Evolutionary conservation across 2,329 filamentous ascomycete species (phyloP).

Genomic region (Fulvia fulva): DNA sequence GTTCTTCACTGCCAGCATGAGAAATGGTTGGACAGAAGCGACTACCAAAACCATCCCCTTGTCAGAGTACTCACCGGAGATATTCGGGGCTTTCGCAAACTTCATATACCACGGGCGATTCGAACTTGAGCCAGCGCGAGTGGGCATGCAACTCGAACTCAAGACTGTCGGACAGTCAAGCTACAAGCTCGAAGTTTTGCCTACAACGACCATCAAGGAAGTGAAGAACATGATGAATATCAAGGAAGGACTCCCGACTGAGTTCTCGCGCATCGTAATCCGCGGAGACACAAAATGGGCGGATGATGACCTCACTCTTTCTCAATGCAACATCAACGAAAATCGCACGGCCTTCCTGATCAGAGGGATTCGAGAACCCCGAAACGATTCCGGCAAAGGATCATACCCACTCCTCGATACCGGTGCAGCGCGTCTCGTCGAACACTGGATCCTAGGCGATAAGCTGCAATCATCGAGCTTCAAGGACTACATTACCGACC

Average conservation of each 20-base stretch:
- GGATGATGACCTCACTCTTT: too few relatives aligned
- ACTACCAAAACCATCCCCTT: constrained; percentile 5
- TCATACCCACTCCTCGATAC: too few relatives aligned
- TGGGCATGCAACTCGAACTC: too few relatives aligned
- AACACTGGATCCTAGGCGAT: constrained; percentile 21
- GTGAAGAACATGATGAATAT: not conserved
- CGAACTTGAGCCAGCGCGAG: not conserved
- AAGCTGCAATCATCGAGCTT: constrained; percentile 18
- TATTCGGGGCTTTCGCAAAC: constrained; percentile 15
- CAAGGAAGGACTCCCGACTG: not conserved
- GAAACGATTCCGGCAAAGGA: too few relatives aligned
- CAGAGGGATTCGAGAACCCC: too few relatives aligned
- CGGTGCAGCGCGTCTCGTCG: too few relatives aligned
- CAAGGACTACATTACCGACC: constrained; percentile 21
- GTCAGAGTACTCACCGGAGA: constrained; percentile 1
- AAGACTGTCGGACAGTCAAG: too few relatives aligned
- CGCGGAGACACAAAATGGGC: too few relatives aligned
- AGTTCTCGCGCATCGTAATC: too few relatives aligned
- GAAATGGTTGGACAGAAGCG: constrained; percentile 13
- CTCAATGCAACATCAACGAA: too few relatives aligned
- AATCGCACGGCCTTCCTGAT: too few relatives aligned
- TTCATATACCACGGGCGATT: constrained; percentile 21
- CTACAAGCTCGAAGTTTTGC: too few relatives aligned
- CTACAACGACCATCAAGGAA: not conserved
- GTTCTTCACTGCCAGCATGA: constrained; percentile 5